These are phyloP conservation scores for Melastoma candidum DNA, from an alignment of 441 rosid species.

Conservation along the genomic window DNA sequence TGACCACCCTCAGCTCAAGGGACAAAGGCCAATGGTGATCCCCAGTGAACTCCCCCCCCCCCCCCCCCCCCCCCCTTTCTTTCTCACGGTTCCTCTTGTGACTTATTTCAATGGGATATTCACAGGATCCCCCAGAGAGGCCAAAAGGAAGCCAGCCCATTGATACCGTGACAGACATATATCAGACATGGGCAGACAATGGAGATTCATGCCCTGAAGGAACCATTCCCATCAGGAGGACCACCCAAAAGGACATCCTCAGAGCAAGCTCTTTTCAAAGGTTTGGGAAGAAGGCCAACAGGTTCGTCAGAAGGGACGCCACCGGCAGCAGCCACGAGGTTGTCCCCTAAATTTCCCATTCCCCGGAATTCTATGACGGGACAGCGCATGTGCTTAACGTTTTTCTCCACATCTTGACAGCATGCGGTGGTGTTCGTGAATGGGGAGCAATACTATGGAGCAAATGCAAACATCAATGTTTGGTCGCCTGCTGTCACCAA, in stretches of 20 bases:
- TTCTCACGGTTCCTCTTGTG: background rate
- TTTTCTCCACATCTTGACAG: background rate
- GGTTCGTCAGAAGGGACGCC: slow-evolving; percentile 16
- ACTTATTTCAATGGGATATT: background rate
- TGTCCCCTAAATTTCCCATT: no score
- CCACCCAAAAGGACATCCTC: slow-evolving; percentile 16
- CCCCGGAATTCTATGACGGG: no score
- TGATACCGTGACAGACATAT: slow-evolving; percentile 3
- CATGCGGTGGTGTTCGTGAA: slow-evolving; percentile 19
- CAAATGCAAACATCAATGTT: slow-evolving; percentile 18
- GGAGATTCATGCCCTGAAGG: slow-evolving; percentile 20
- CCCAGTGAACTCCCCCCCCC: background rate
- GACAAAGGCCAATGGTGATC: slow-evolving; percentile 15
- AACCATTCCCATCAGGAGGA: slow-evolving; percentile 17
- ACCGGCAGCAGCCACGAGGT: slow-evolving; percentile 19
- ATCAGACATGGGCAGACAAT: slow-evolving; percentile 13
- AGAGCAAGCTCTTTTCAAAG: slow-evolving; percentile 14
- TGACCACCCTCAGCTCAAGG: slow-evolving; percentile 15
- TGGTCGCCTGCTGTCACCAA: slow-evolving; percentile 14
- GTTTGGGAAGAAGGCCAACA: slow-evolving; percentile 13
- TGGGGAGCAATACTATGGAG: slow-evolving; percentile 18
- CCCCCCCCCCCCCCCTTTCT: background rate
- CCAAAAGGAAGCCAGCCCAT: slow-evolving; percentile 4
- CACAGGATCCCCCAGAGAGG: slow-evolving; percentile 16
- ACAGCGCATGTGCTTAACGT: no score